A percentile compares a stretch with the other conserved stretches of the same genome.
Conservation (phyloP, 106 monocot species). For the Acorus gramineus region DNA sequence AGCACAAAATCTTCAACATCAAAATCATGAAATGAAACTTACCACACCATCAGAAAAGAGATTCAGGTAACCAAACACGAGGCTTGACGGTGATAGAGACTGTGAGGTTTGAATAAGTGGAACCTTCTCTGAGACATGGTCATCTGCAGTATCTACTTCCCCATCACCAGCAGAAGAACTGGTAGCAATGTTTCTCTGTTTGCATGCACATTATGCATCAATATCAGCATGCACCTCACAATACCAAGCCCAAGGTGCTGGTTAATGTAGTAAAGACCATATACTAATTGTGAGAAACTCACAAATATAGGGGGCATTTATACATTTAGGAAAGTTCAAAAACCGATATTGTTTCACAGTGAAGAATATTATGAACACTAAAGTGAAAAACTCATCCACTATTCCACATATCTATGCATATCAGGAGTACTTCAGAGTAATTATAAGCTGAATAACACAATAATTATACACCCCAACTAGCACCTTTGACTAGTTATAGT, state of each 20-base stretch:
- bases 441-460: too few species aligned
- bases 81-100: conserved; percentile 38
- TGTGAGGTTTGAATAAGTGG: conserved; percentile 16
- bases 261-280: too few species aligned
- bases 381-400: not conserved
- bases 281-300: too few species aligned
- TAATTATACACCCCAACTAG: too few species aligned
- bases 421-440: too few species aligned
- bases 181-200: conserved; percentile 33
- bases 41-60: conserved; percentile 98
- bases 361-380: not conserved
- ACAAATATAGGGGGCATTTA: not conserved
- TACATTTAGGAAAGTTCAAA: conserved; percentile 3
- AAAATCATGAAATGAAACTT: conserved; percentile 20
- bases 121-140: conserved; percentile 15
- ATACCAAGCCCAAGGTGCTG: too few species aligned
- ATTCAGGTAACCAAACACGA: conserved; percentile 97
- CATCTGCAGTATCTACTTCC: conserved; percentile 23
- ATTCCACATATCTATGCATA: too few species aligned
- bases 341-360: not conserved
- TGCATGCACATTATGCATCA: not conserved
- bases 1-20: not conserved
- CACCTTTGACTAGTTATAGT: too few species aligned
- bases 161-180: conserved; percentile 10
- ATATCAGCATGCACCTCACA: too few species aligned